Evolutionary conservation across 768 basidiomycete species (phyloP), one percentile per base, ranked within the genome.

Genomic region (Ephemerocybe angulata): DNA sequence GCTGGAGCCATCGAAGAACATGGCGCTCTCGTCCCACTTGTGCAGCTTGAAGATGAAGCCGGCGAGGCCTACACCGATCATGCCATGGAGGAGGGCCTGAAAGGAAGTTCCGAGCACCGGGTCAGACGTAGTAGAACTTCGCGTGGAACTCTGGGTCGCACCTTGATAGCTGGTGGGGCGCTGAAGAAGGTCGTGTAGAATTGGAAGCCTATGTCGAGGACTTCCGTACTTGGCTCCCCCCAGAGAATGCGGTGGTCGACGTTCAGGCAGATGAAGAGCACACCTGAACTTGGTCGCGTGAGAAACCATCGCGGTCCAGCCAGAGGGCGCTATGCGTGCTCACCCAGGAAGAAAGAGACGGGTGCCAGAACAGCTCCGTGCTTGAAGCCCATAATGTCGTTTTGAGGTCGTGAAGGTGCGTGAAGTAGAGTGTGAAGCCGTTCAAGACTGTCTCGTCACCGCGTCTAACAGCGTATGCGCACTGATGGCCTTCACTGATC

Each of bases 151-250:
- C 24, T 25, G 29, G 55, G 37, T 31, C 79, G 43, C 55, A 90
- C 93, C 84, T 94, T 95, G 72, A 97, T 93, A 38, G 92, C 95
- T 25, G 87, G 88, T 3, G 95, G 95, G 1, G 95, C 85, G 67
- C 92, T 90, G 72, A 83, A 96, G 74, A 97, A 98, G 24, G 91
- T 94, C 48, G 82, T 82, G 67, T 98, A 98, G 72, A 94, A 96
- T 63, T 87, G 84, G 68, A 90, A 87, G 3, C 88, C 93, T 65
- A 95, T 91, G 40, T 79, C 74, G 41, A 89, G 65, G 29, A 81
- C 75, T 49, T 85, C 80, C 1, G 88, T 80, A 2, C 84, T 86
- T 40, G 90, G 62, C 19, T 77, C 74, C 25, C 78, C 74, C 74
- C 89, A 95, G 44, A 98, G 75, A 50, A 97, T 74, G 33, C 87